Base-by-base conservation (phyloP, 306 rosid species). In the Astragalus glycyphyllos region DNA sequence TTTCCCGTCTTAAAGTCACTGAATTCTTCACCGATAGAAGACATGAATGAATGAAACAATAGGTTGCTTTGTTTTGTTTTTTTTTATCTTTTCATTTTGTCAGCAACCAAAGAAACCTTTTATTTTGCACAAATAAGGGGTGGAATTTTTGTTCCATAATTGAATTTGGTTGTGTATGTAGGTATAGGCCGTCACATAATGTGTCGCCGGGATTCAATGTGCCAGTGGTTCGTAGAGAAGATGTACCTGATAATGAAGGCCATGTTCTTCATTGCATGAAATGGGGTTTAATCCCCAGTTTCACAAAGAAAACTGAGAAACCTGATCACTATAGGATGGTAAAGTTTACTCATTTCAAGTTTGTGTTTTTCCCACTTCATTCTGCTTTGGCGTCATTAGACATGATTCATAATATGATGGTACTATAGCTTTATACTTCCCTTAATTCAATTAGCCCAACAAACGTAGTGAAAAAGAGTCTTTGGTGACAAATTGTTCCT, bases 221-320 rank as follows among this genome's bases (percentile, higher is more conserved):
- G 44, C 94, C 96, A 0, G 91, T 87, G 41, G 83, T 94, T 81
- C 89, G 95, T 42, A 82, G 96, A 73, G 98, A 82, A 29, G 96
- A 86, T 29, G 88, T 73, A n/a, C 73, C 83, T 17, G 87, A 62
- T 5, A 66, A 82, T 46, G 90, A 81, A 15, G 92, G 71, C 4
- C 69, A 76, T 40, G 89, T 85, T 60, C 77, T 93, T 44, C 87
- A 88, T 29, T 85, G 90, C 73, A 93, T 93, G 98, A 90, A 78
- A 83, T 88, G 98, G 98, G 96, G 98, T 16, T 82, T 89, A 46
- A 72, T 90, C 83, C 97, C 97, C 44, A 89, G 96, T 82, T 94
- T 94, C 78, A 94, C 96, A 9, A 89, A 89, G 79, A 94, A 89
- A 77, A 74, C 83, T 10, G 96, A 93, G 58, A 88, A 88, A 77